Evolutionary conservation across 2,329 filamentous ascomycete species (phyloP).

Genomic region (Aspergillus fumigatiaffinis): DNA sequence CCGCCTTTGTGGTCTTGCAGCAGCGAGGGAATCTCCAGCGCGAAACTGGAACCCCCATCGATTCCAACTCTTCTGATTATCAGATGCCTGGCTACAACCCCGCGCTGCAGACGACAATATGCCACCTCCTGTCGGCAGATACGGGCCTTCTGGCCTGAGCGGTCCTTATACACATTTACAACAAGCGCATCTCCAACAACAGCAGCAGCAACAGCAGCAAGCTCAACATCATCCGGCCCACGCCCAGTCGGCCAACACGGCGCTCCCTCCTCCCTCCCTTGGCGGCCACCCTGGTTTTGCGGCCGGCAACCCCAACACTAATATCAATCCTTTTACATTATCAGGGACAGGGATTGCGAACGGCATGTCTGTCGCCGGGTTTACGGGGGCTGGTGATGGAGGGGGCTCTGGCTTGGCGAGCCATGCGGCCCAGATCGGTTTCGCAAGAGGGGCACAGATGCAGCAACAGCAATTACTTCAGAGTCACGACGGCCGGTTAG

Average conservation of each 20-base stretch:
- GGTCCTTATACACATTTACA: conserved; percentile 58
- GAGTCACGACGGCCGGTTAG: conserved; percentile 49
- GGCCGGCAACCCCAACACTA: conserved; percentile 57
- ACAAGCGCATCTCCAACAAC: conserved; percentile 42
- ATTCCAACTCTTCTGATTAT: conserved; percentile 1
- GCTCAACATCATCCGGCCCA: conserved; percentile 42
- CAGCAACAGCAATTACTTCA: conserved; percentile 54
- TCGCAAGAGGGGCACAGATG: conserved; percentile 68
- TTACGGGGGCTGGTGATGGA: conserved; percentile 54
- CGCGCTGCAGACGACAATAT: conserved; percentile 35
- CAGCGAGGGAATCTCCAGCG: conserved; percentile 7
- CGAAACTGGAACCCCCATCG: conserved; percentile 17
- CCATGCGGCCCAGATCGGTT: conserved; percentile 83
- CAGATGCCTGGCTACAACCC: conserved; percentile 15
- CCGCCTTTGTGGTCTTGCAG: conserved; percentile 21
- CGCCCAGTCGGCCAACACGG: conserved; percentile 44
- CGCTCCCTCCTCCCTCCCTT: conserved; percentile 55
- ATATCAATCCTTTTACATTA: conserved; percentile 62
- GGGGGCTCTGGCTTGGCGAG: conserved; percentile 71
- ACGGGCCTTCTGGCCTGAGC: conserved; percentile 55
- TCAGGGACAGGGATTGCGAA: conserved; percentile 50
- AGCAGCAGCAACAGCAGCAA: conserved; percentile 45
- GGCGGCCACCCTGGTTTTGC: conserved; percentile 68
- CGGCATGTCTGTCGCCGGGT: conserved; percentile 56
- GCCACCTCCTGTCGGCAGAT: conserved; percentile 58